phyloP scores from a whole-genome alignment of 331 rosid genomes.

The Acacia pycnantha region DNA sequence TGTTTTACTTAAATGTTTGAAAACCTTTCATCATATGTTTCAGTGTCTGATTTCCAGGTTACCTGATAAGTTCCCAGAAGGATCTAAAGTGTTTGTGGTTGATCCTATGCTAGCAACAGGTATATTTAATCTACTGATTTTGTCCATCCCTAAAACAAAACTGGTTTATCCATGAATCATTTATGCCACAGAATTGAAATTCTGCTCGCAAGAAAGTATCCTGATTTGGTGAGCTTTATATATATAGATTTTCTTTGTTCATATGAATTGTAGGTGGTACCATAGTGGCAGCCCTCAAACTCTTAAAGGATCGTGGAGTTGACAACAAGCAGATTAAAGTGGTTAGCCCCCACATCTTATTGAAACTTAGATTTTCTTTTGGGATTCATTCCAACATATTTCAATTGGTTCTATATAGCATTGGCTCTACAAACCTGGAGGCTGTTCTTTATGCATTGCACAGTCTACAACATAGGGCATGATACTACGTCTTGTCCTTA shows the following conservation, averaged over 20 bases:
- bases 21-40: conserved; percentile 6
- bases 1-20: conserved; percentile 10
- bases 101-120: conserved; percentile 99
- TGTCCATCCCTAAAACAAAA: background rate
- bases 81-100: conserved; percentile 73
- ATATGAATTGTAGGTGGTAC: conserved; percentile 73
- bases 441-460: background rate
- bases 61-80: conserved; percentile 75
- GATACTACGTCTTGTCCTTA: too few relatives aligned
- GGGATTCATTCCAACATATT: background rate
- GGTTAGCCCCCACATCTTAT: conserved; percentile 37
- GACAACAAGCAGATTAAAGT: conserved; percentile 78
- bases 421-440: background rate
- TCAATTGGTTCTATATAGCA: background rate
- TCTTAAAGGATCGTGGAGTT: conserved; percentile 76
- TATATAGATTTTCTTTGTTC: background rate
- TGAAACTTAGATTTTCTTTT: conserved; percentile 22
- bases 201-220: background rate
- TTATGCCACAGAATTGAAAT: background rate
- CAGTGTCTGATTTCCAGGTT: conserved; percentile 46
- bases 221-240: background rate
- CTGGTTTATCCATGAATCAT: conserved; percentile 16
- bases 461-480: background rate
- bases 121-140: conserved; percentile 27
- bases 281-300: conserved; percentile 70